Percentiles rank a stretch among this genome's conserved stretches.
phyloP scores from a whole-genome alignment of 1,284 basidiomycete species.

The Sporisorium graminicola region DNA sequence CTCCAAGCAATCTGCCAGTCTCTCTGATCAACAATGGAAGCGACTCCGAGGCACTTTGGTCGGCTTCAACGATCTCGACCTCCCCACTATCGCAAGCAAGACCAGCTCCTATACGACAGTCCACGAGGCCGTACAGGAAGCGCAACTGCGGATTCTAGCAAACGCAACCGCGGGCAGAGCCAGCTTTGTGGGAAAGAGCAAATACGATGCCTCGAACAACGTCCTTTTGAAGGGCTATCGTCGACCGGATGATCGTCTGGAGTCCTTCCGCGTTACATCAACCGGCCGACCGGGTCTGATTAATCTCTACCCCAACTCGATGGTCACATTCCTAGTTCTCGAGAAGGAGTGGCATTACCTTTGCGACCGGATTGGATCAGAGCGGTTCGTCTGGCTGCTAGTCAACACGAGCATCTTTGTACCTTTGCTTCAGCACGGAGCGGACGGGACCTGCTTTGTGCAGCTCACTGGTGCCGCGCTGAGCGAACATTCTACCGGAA shows the following conservation, averaged over 20 bases:
- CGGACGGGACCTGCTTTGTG: conserved; percentile 79
- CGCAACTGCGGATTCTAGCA: conserved; percentile 39
- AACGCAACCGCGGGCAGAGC: conserved; percentile 6
- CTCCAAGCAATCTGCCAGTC: conserved; percentile 10
- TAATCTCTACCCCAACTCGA: conserved; percentile 80
- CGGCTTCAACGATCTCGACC: not conserved
- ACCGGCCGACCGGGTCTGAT: conserved; percentile 70
- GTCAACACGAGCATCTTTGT: conserved; percentile 80
- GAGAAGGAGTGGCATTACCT: conserved; percentile 78
- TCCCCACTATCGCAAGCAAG: not conserved
- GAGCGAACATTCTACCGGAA: conserved; percentile 68
- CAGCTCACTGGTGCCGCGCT: conserved; percentile 82
- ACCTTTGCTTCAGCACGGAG: conserved; percentile 72
- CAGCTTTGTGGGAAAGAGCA: not conserved
- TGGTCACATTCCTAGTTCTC: conserved; percentile 76
- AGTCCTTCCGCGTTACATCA: conserved; percentile 25
- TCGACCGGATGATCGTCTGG: conserved; percentile 71
- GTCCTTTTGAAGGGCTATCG: conserved; percentile 79
- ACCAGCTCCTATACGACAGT: conserved; percentile 7
- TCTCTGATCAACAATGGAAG: conserved; percentile 28
- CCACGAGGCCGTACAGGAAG: conserved; percentile 39
- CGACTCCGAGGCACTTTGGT: conserved; percentile 19
- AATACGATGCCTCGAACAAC: conserved; percentile 63
- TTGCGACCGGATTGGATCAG: conserved; percentile 78
- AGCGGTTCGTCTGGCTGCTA: conserved; percentile 80